Conservation (phyloP, 148 eudicot genomes). For the Chenopodium quinoa region DNA sequence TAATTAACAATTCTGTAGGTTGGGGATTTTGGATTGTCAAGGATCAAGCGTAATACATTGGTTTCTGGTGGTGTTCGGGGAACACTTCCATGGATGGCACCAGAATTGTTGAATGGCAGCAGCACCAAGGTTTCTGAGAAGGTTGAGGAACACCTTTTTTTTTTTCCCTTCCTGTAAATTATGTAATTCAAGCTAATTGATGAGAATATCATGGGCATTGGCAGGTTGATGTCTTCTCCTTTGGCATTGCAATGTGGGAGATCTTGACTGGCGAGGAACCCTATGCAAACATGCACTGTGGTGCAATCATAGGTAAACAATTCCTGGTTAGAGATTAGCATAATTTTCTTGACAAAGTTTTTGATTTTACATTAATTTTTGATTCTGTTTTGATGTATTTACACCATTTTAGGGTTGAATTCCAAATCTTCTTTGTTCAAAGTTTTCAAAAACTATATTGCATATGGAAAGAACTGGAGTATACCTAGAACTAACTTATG, state of each 20-base stretch:
- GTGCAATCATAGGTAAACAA: slow-evolving; percentile 83
- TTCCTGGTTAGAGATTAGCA: not conserved
- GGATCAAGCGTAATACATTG: slow-evolving; percentile 90
- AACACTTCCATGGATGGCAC: slow-evolving; percentile 99
- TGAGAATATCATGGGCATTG: slow-evolving; percentile 20
- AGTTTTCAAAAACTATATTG: not conserved
- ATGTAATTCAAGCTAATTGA: not conserved
- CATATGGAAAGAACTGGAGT: not conserved
- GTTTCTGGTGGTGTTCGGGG: slow-evolving; percentile 98
- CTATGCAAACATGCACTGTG: slow-evolving; percentile 93
- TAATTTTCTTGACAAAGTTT: not conserved
- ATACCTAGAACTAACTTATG: not conserved
- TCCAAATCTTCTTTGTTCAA: not conserved
- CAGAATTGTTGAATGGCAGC: slow-evolving; percentile 90
- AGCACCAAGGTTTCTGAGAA: slow-evolving; percentile 86
- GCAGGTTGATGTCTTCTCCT: slow-evolving; percentile 97
- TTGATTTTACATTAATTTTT: not conserved
- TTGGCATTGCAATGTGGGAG: slow-evolving; percentile 94
- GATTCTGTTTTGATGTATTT: not conserved
- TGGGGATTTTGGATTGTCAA: slow-evolving; percentile 94
- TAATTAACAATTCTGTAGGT: slow-evolving; percentile 48
- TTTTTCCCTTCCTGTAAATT: not conserved
- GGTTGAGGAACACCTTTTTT: slow-evolving; percentile 36
- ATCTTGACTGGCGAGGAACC: slow-evolving; percentile 92
- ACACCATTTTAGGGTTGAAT: not conserved